These are phyloP conservation scores for Pichia sp. DNA, from an alignment of 1,139 yeast species.

Conservation along the genomic window DNA sequence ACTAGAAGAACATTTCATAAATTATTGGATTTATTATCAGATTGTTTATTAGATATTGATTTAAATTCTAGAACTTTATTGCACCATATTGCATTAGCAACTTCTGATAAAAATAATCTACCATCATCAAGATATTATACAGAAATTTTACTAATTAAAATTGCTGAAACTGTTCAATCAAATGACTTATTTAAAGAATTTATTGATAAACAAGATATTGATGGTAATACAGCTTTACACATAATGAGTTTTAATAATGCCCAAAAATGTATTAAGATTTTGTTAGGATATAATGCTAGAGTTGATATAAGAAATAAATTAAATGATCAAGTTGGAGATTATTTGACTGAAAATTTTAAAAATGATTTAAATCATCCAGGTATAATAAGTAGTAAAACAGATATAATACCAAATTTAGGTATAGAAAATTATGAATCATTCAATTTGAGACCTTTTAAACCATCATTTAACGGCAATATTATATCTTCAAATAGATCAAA, in stretches of 20 bases:
- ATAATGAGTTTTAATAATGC: slow-evolving; percentile 73
- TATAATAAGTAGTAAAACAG: background rate
- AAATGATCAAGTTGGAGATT: slow-evolving; percentile 71
- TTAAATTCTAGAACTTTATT: slow-evolving; percentile 61
- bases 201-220: slow-evolving; percentile 68
- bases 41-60: slow-evolving; percentile 52
- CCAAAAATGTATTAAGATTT: slow-evolving; percentile 64
- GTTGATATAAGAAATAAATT: slow-evolving; percentile 65
- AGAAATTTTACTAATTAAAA: slow-evolving; percentile 66
- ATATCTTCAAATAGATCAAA: background rate
- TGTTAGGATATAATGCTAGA: slow-evolving; percentile 67
- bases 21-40: slow-evolving; percentile 40
- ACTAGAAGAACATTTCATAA: slow-evolving; percentile 43
- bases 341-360: slow-evolving; percentile 40
- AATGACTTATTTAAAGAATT: slow-evolving; percentile 55
- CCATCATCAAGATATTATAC: slow-evolving; percentile 77
- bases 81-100: slow-evolving; percentile 74
- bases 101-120: slow-evolving; percentile 52
- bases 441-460: slow-evolving; percentile 14
- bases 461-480: slow-evolving; percentile 6
- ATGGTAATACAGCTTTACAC: slow-evolving; percentile 87
- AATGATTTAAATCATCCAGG: slow-evolving; percentile 15
- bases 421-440: slow-evolving; percentile 9
- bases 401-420: background rate
- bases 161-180: slow-evolving; percentile 51